A percentile compares a stretch with the other conserved stretches of the same genome.
phyloP scores from a whole-genome alignment of 1,139 yeast species.

The Sugiyamaella xylanicola region DNA sequence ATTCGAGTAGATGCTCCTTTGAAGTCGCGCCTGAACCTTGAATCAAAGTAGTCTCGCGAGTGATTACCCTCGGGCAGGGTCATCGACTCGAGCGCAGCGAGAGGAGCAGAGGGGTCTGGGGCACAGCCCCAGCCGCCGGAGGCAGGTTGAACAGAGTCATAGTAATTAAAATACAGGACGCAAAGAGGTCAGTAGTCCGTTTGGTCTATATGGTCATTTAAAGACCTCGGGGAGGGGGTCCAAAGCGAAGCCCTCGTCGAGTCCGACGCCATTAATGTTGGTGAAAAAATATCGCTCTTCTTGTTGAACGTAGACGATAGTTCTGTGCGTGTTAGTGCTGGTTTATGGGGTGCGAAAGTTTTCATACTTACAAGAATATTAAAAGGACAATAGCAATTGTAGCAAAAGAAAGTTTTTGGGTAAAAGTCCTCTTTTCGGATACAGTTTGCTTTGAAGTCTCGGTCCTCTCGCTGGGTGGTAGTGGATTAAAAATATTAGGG shows the following conservation, averaged over 20 bases:
- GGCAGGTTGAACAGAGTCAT: background rate
- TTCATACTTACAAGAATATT: slow-evolving; percentile 12
- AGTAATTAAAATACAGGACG: background rate
- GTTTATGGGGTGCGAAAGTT: no score
- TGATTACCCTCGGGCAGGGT: no score
- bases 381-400: background rate
- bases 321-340: slow-evolving; percentile 14
- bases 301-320: slow-evolving; percentile 16
- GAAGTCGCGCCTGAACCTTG: no score
- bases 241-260: slow-evolving; percentile 18
- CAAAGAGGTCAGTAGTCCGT: background rate
- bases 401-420: background rate
- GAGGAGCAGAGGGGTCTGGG: no score
- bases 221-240: slow-evolving; percentile 20
- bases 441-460: background rate
- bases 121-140: background rate
- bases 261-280: slow-evolving; percentile 11
- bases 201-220: background rate
- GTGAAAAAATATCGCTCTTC: slow-evolving; percentile 17
- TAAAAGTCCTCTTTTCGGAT: background rate
- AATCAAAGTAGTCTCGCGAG: no score
- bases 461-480: background rate
- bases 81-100: no score
- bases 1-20: no score
- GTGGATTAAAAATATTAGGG: background rate